Evolutionary conservation across 306 rosid genomes (phyloP).

Genomic region (Delonix regia): DNA sequence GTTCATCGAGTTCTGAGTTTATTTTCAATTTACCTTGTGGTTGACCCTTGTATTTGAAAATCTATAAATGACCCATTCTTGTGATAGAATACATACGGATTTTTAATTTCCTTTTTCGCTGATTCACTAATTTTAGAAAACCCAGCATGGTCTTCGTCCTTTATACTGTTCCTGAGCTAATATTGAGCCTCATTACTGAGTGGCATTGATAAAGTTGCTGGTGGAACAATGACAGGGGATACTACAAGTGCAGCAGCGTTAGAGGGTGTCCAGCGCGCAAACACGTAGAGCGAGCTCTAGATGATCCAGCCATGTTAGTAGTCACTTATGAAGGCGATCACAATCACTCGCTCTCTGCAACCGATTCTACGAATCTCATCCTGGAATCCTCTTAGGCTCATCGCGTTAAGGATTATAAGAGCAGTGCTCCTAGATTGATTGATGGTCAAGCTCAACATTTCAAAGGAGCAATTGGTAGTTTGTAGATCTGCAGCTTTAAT

Average conservation of each 20-base stretch:
- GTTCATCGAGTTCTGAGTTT: background rate
- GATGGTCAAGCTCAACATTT: conserved; percentile 4
- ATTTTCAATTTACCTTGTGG: background rate
- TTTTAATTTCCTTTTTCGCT: background rate
- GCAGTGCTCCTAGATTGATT: background rate
- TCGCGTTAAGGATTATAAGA: background rate
- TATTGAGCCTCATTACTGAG: background rate
- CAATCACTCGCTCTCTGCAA: conserved; percentile 71
- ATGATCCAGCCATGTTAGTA: conserved; percentile 84
- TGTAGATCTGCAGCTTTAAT: conserved; percentile 33
- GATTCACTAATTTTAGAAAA: conserved; percentile 19
- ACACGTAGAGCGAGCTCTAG: conserved; percentile 92
- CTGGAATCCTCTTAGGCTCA: conserved; percentile 71
- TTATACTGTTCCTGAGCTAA: background rate
- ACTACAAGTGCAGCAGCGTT: conserved; percentile 97
- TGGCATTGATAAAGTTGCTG: background rate
- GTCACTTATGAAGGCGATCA: conserved; percentile 97
- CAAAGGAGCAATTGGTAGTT: conserved; percentile 31
- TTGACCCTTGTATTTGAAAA: conserved; percentile 13
- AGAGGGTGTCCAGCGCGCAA: conserved; percentile 97
- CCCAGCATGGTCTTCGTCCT: background rate
- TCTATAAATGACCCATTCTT: conserved; percentile 2
- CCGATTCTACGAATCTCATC: conserved; percentile 75
- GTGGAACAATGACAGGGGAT: conserved; percentile 58
- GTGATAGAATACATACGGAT: background rate